These are phyloP conservation scores for Moesziomyces globuligerus DNA, from an alignment of 1,284 basidiomycete genomes.

Conservation along the genomic window DNA sequence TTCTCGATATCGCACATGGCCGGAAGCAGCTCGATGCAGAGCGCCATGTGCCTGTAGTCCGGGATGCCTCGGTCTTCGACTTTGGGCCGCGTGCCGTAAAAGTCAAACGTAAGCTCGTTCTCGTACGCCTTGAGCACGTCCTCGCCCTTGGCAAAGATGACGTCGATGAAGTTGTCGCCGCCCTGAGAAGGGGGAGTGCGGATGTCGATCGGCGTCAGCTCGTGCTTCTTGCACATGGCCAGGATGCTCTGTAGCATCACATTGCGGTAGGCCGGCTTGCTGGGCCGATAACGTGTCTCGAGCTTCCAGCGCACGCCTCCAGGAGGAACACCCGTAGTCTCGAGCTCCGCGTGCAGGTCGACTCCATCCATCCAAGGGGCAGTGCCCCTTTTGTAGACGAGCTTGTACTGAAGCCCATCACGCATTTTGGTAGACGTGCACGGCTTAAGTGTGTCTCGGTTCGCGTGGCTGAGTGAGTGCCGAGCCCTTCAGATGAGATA, in stretches of 20 bases:
- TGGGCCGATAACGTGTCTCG: constrained; percentile 14
- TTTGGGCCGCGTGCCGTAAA: constrained; percentile 28
- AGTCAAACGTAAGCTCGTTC: constrained; percentile 23
- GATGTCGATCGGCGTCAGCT: constrained; percentile 29
- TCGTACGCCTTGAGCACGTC: constrained; percentile 32
- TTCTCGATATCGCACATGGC: constrained; percentile 2
- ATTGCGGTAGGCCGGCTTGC: constrained; percentile 22
- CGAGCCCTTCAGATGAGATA: background rate
- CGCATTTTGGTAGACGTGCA: background rate
- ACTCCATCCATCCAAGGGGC: constrained; percentile 10
- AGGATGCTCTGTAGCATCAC: constrained; percentile 34
- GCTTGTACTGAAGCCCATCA: constrained; percentile 8
- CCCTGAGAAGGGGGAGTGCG: constrained; percentile 1
- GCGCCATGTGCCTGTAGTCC: constrained; percentile 11
- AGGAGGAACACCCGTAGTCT: constrained; percentile 15
- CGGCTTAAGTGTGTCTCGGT: too few species aligned
- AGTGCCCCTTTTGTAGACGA: constrained; percentile 10
- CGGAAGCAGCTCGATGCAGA: constrained; percentile 36
- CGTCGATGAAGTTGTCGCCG: constrained; percentile 18
- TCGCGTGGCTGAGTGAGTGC: too few species aligned
- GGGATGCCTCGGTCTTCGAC: constrained; percentile 16
- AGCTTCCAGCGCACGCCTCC: constrained; percentile 37
- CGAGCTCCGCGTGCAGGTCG: constrained; percentile 19
- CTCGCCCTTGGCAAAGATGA: constrained; percentile 20
- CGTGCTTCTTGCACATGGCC: constrained; percentile 25